Evolutionary conservation across 768 basidiomycete genomes (phyloP), one percentile per base, ranked within the genome.

Genomic region (Tephrocybe sp.): DNA sequence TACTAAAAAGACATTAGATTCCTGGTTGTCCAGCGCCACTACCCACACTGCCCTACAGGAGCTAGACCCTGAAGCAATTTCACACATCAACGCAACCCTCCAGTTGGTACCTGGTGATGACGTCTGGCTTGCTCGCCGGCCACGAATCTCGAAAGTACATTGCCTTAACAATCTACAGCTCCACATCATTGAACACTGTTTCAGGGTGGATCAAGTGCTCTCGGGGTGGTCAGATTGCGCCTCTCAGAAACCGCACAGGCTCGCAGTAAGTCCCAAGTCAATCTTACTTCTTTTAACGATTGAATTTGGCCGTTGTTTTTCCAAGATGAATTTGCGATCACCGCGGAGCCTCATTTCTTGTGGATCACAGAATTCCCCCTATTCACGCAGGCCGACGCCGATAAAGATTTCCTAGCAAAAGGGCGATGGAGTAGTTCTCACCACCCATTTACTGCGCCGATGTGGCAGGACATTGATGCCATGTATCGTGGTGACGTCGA

Each of bases 341-440:
- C 84, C 3, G 46, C 73, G 24, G 68, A 69, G 21, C 91, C 91
- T 40, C 87, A 91, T 65, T 95, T 98, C 68, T 75, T 95, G 16
- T 98, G 95, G 95, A 82, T 98, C 45, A 96, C 92, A 4, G 93
- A 96, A 65, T 97, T 97, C 65, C 95, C 95, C 12, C 76, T 98
- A 19, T 97, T 96, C 72, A 80, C 94, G 13, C 83, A 77, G 25
- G 83, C 86, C 30, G 94, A 97, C 65, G 75, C 77, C 47, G 94
- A 97, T 72, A 97, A 97, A 69, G 84, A 89, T 30, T 82, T 86
- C 62, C 69, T 93, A 25, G 89, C 92, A 3, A 79, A 83, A 49
- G 94, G 94, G 25, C 77, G 93, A 60, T 96, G 92, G 90, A 88
- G 89, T 56, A 89, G 89, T 55, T 85, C 91, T 3, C 95, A 98